Evolutionary conservation across 208 protist species (phyloP).

Genomic region (Trypanosoma avium): DNA sequence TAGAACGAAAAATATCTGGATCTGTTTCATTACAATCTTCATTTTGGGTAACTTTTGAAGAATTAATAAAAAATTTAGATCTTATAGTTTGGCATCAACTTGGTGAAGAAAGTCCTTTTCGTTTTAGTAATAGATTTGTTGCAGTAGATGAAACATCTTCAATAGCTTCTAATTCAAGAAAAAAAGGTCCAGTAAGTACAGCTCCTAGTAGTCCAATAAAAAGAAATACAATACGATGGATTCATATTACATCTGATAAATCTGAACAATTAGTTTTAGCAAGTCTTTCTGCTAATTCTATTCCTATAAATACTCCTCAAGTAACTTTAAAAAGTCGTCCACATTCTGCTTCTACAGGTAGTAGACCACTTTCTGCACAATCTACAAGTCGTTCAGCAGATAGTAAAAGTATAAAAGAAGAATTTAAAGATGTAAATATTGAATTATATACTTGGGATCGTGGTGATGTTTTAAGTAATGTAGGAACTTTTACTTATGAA

Average conservation of each 20-base stretch:
- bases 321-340: background rate
- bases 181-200: background rate
- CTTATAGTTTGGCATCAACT: constrained; percentile 67
- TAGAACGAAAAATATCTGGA: background rate
- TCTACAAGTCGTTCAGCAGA: background rate
- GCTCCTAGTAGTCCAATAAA: background rate
- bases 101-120: constrained; percentile 27
- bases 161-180: background rate
- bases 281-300: constrained; percentile 2
- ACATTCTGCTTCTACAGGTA: constrained; percentile 3
- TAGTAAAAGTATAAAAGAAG: background rate
- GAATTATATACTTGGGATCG: constrained; percentile 68
- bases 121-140: constrained; percentile 21
- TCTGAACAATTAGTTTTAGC: constrained; percentile 32
- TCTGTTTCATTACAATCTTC: constrained; percentile 20
- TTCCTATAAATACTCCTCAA: background rate
- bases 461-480: constrained; percentile 56
- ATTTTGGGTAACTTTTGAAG: constrained; percentile 79
- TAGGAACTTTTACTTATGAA: constrained; percentile 40
- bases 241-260: constrained; percentile 29
- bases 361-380: background rate
- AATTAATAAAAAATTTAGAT: constrained; percentile 55
- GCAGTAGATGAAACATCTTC: background rate
- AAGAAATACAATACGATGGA: constrained; percentile 28
- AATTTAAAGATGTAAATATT: constrained; percentile 33